Conservation (phyloP, 164 flowering plant species). For the Umbellularia californica region DNA sequence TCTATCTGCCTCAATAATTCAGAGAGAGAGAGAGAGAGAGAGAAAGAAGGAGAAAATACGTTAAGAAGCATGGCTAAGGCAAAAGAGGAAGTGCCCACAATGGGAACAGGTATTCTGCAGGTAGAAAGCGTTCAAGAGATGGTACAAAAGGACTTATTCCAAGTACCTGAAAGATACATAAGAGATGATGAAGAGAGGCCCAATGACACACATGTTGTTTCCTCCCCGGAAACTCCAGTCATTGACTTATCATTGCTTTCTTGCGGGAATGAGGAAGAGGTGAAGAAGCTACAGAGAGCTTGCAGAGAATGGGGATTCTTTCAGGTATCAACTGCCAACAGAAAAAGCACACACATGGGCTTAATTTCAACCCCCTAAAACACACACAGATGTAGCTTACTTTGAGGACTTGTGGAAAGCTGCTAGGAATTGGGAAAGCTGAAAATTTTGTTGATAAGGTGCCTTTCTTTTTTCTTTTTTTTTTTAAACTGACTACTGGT, state of each 20-base stretch:
- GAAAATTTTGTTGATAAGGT: too few relatives aligned
- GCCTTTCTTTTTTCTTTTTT: too few relatives aligned
- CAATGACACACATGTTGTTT: background rate
- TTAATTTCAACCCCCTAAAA: too few relatives aligned
- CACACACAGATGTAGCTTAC: too few relatives aligned
- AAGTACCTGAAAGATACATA: slow-evolving; percentile 21
- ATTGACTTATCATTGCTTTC: slow-evolving; percentile 26
- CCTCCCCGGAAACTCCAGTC: slow-evolving; percentile 18
- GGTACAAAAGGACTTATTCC: slow-evolving; percentile 14
- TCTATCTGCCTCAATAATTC: too few relatives aligned
- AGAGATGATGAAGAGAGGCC: slow-evolving; percentile 16
- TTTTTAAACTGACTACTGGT: too few relatives aligned
- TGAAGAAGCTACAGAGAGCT: slow-evolving; percentile 18
- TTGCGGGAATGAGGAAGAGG: slow-evolving; percentile 15
- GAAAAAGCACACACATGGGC: too few relatives aligned
- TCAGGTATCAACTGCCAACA: slow-evolving; percentile 9
- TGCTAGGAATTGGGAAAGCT: too few relatives aligned
- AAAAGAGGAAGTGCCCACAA: slow-evolving; percentile 5
- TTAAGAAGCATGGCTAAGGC: too few relatives aligned
- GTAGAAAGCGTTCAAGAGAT: slow-evolving; percentile 28
- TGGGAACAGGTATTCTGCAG: slow-evolving; percentile 10
- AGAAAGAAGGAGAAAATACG: too few relatives aligned
- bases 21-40: too few relatives aligned
- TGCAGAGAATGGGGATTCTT: slow-evolving; percentile 33
- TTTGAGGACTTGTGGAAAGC: too few relatives aligned